A percentile compares a stretch with the other conserved stretches of the same genome.
Evolutionary conservation across 2,329 filamentous ascomycete genomes (phyloP).

Genomic region (Cordyceps militaris): DNA sequence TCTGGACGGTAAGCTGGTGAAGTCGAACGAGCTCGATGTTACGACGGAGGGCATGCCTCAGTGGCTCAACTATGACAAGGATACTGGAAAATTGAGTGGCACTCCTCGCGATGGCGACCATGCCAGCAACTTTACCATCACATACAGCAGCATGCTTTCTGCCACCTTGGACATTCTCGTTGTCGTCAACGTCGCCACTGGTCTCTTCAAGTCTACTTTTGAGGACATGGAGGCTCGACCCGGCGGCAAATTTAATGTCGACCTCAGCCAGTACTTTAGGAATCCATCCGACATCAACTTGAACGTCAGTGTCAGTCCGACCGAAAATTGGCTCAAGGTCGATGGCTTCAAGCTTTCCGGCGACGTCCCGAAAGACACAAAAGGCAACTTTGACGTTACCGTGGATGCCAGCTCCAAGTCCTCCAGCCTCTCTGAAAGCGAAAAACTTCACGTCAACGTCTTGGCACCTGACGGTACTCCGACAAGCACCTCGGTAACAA

Average conservation of each 20-base stretch:
- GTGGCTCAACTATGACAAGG: constrained; percentile 63
- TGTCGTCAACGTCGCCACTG: constrained; percentile 28
- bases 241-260: constrained; percentile 35
- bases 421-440: constrained; percentile 29
- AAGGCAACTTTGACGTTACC: constrained; percentile 25
- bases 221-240: constrained; percentile 33
- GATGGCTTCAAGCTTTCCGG: constrained; percentile 34
- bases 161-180: constrained; percentile 52
- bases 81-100: constrained; percentile 57
- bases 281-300: constrained; percentile 33
- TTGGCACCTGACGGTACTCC: constrained; percentile 21
- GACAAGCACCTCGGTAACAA: constrained; percentile 16
- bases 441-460: constrained; percentile 31
- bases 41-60: constrained; percentile 47
- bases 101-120: constrained; percentile 52
- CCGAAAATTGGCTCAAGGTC: constrained; percentile 37
- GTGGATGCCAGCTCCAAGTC: constrained; percentile 28
- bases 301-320: constrained; percentile 28
- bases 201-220: constrained; percentile 34
- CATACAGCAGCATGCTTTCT: constrained; percentile 51
- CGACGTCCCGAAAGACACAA: constrained; percentile 29
- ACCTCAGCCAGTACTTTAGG: constrained; percentile 36
- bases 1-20: constrained; percentile 49
- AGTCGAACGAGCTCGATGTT: constrained; percentile 44
- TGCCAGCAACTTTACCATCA: constrained; percentile 56